Evolutionary conservation across 192 early-diverging fungal species (phyloP), one percentile per base, ranked within the genome.

Genomic region (Dissophora globulifera): DNA sequence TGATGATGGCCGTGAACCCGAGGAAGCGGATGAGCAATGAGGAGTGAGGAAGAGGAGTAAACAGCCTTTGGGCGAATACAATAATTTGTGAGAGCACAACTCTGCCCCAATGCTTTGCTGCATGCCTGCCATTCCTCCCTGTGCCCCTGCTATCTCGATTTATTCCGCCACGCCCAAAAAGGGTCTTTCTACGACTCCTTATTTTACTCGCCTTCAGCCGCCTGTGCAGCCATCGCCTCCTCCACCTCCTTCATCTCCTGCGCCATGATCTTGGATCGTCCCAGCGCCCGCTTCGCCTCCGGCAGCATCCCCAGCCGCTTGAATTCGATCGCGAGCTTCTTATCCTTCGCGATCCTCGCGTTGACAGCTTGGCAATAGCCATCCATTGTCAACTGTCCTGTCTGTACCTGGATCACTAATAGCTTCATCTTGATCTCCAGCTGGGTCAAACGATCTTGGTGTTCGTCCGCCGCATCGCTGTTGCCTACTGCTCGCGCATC

Each of bases 231-330:
- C 84, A 93, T 88, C 1, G 87, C 89, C 49, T 79, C 85, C 69
- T 90, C 89, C 4, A 90, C 88, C 79, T 93, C 92, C 33, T 86
- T 85, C 67, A 95, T 84, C 72, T 95, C 94, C 29, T 82, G 80
- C 50, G 84, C 80, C 91, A 95, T 94, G 25, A 89, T 81, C 70
- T 95, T 95, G 27, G 84, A 83, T 41, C 92, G 70, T 38, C 29
- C 63, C 22, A 95, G 33, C 1, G 93, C 92, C 52, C 79, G 67
- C 57, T 80, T 89, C 2, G 92, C 91, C 62, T 92, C 71, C 43
- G 90, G 88, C 40, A 90, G 26, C 58, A 82, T 79, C 8, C 85
- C 83, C n/a, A 78, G 67, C 25, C 86, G 69, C 67, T 93, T 95
- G 41, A 95, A 93, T 13, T 67, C 29, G 7, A 93, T 41, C 0